A percentile compares a stretch with the other conserved stretches of the same genome.
These are phyloP conservation scores for Sphaerulina vaccinii DNA, from an alignment of 2,329 filamentous ascomycete genomes.

Conservation along the genomic window DNA sequence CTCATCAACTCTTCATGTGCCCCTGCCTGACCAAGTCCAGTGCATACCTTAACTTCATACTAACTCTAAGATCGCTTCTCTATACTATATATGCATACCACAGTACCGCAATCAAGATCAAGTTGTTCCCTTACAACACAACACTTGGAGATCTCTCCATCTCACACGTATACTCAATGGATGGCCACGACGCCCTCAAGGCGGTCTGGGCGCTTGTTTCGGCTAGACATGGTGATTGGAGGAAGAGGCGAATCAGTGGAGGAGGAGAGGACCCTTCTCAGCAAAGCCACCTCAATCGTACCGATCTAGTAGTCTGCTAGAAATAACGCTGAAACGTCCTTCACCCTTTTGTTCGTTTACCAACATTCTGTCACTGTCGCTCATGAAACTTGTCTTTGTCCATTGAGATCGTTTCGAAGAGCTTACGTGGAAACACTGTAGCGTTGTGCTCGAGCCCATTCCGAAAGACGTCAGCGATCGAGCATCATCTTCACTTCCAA, in stretches of 20 bases:
- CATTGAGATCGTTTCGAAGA: neutral
- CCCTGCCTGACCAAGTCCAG: too few relatives aligned
- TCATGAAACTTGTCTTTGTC: constrained; percentile 4
- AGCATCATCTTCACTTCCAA: neutral
- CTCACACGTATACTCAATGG: too few relatives aligned
- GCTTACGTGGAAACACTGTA: constrained; percentile 13
- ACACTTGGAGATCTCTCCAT: neutral
- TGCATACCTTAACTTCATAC: too few relatives aligned
- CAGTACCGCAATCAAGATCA: too few relatives aligned
- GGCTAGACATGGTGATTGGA: constrained; percentile 6
- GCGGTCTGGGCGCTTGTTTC: constrained; percentile 12
- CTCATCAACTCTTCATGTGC: too few relatives aligned
- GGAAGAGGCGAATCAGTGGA: constrained; percentile 7
- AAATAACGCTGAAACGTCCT: neutral
- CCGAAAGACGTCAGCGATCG: constrained; percentile 1
- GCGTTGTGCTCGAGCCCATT: constrained; percentile 8
- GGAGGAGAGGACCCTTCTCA: neutral
- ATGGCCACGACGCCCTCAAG: too few relatives aligned
- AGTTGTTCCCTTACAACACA: too few relatives aligned
- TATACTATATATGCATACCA: too few relatives aligned
- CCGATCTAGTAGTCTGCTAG: too few relatives aligned
- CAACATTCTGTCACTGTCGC: neutral
- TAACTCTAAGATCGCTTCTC: too few relatives aligned
- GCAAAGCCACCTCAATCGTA: neutral
- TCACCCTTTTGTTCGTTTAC: neutral